Evolutionary conservation across 2,329 filamentous ascomycete genomes (phyloP).

Genomic region (Alternaria brassicicola): DNA sequence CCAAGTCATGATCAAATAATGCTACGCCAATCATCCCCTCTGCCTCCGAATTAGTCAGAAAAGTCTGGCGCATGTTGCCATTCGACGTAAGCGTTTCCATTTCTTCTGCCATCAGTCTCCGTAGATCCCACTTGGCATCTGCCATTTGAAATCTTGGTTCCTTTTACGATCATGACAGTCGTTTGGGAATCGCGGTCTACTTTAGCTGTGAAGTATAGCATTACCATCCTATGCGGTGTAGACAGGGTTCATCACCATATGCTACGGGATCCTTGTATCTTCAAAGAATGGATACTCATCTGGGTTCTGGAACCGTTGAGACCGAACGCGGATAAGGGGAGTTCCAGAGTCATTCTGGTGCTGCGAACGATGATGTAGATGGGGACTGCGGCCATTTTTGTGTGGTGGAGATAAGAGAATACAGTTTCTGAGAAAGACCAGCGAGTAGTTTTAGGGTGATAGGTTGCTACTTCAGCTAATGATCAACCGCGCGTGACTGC

Average conservation of each 20-base stretch:
- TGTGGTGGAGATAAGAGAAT: not conserved
- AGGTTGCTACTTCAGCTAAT: not conserved
- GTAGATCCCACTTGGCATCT: not conserved
- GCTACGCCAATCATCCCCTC: not conserved
- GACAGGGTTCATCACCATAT: not conserved
- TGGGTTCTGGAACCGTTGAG: not conserved
- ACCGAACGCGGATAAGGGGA: not conserved
- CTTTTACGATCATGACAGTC: not conserved
- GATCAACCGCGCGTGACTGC: not conserved
- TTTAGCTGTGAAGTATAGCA: not conserved
- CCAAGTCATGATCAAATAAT: not conserved
- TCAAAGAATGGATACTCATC: not conserved
- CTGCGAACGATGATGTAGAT: not conserved
- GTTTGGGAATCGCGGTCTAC: not conserved
- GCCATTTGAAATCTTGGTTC: not conserved
- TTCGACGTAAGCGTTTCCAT: not conserved
- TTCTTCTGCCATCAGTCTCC: not conserved
- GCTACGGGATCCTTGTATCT: not conserved
- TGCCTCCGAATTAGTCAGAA: not conserved
- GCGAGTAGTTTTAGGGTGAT: not conserved
- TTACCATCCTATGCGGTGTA: not conserved
- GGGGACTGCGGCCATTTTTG: not conserved
- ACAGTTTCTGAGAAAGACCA: not conserved
- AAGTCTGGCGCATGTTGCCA: not conserved
- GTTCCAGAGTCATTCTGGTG: not conserved